phyloP scores from a whole-genome alignment of 176 grass and related monocot genomes.

The Oryza rufipogon region DNA sequence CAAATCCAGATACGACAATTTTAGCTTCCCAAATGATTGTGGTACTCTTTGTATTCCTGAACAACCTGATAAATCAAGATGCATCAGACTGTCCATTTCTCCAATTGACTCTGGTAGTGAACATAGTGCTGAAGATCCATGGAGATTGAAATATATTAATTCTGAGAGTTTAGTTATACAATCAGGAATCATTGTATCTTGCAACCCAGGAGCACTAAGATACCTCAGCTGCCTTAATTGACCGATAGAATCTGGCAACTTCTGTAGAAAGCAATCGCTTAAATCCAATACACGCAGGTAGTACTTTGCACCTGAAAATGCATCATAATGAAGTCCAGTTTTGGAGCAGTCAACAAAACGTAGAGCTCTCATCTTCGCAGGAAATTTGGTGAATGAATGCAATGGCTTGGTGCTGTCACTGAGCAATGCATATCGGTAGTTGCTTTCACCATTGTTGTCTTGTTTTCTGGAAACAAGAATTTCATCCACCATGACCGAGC shows the following conservation, averaged over 20 bases:
- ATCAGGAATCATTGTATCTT: not conserved
- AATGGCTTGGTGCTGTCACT: not conserved
- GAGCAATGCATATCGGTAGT: slow-evolving; percentile 17
- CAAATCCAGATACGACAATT: not conserved
- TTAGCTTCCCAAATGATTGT: too few species aligned
- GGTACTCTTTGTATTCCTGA: not conserved
- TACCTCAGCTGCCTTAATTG: slow-evolving; percentile 25
- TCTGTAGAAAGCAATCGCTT: not conserved
- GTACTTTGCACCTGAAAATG: not conserved
- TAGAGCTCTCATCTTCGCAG: not conserved
- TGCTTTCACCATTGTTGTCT: not conserved
- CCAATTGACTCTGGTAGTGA: slow-evolving; percentile 1
- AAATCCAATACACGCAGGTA: slow-evolving; percentile 22
- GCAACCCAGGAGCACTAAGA: not conserved
- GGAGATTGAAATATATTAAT: not conserved
- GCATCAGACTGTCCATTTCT: not conserved
- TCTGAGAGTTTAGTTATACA: not conserved
- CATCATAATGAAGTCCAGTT: not conserved
- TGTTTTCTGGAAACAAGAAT: not conserved
- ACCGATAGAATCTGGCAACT: slow-evolving; percentile 9
- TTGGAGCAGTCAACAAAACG: not conserved
- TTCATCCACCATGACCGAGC: slow-evolving; percentile 15
- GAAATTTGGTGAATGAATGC: not conserved
- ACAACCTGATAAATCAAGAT: slow-evolving; percentile 17
- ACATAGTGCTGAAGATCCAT: not conserved